Percentiles rank a stretch among this genome's conserved stretches.
Evolutionary conservation across 2,329 filamentous ascomycete genomes (phyloP).

Genomic region (Claviceps fusiformis): DNA sequence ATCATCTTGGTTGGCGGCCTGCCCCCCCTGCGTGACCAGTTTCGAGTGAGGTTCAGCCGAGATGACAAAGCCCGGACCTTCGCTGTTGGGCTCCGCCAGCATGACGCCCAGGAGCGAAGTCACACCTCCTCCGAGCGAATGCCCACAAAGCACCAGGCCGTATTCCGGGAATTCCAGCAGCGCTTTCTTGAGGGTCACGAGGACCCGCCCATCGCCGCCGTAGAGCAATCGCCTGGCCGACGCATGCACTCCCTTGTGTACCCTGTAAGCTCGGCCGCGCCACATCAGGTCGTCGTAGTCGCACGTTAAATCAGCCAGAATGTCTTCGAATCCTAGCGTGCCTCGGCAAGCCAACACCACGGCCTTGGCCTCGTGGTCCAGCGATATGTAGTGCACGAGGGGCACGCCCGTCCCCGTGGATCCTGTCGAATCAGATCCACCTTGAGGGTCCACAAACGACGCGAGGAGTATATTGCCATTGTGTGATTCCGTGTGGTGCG

Average conservation of each 20-base stretch:
- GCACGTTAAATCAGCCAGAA: slow-evolving; percentile 60
- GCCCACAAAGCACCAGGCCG: slow-evolving; percentile 54
- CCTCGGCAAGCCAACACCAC: slow-evolving; percentile 61
- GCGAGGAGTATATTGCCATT: slow-evolving; percentile 49
- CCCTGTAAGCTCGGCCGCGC: slow-evolving; percentile 51
- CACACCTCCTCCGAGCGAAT: slow-evolving; percentile 57
- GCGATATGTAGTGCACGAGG: slow-evolving; percentile 58
- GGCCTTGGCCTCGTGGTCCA: slow-evolving; percentile 58
- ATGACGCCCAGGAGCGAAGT: slow-evolving; percentile 58
- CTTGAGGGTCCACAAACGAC: slow-evolving; percentile 56
- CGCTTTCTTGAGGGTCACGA: slow-evolving; percentile 51
- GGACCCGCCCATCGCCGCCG: slow-evolving; percentile 51
- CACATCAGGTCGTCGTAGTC: slow-evolving; percentile 55
- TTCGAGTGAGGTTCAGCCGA: slow-evolving; percentile 33
- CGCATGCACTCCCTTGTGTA: slow-evolving; percentile 63
- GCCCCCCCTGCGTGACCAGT: slow-evolving; percentile 21
- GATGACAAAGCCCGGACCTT: slow-evolving; percentile 48
- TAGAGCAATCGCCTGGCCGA: slow-evolving; percentile 55
- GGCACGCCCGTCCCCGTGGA: slow-evolving; percentile 54
- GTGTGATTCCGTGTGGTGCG: slow-evolving; percentile 45
- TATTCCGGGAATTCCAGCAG: slow-evolving; percentile 56
- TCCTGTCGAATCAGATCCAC: slow-evolving; percentile 51
- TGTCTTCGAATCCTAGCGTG: slow-evolving; percentile 60
- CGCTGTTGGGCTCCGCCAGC: slow-evolving; percentile 48
- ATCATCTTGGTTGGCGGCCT: slow-evolving; percentile 10